Base-by-base conservation (phyloP, 768 basidiomycete species). In the Leccinum subgranulosum region DNA sequence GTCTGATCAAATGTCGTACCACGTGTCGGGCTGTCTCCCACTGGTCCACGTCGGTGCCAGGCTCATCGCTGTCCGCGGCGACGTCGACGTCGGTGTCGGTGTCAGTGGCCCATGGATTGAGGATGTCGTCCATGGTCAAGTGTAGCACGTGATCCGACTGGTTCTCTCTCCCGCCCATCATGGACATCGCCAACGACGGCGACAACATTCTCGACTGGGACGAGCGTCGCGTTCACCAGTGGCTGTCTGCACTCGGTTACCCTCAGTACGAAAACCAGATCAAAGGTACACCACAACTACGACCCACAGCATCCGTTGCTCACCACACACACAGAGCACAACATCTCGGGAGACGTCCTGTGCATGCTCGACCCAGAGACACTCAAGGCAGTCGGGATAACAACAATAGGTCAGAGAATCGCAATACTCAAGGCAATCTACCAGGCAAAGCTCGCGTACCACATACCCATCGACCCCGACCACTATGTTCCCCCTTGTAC, bases 391-490 rank as follows among this genome's bases (percentile, higher is more conserved):
- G 77, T 98, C 55, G 97, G 97, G 8, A 82, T 99, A 45, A 69
- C 82, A n/a, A 92, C 90, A 34, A 84, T 98, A 61, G 97, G 97
- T 21, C 95, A 98, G 73, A 81, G 97, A 55, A 76, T 99, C 34
- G 80, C 90, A 46, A 93, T 98, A 61, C 85, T 98, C 70, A 95
- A 94, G 73, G 88, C 90, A 49, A 86, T 98, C 56, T 98, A 97
- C 76, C 84, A 85, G 53, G 77, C 92, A 65, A 99, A 99, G 78
- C 74, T 94, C 52, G 84, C 85, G 1, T 82, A 95, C 67, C 85
- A 85, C 60, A 78, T 99, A 52, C 85, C 90, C 36, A 85, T 95
- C 63, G 91, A 92, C 57, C 76, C 87, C 39, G 88, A 90, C 60
- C 82, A 92, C 65, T 97, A 93, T 70, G 82, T 94, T 14, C 94